A percentile compares a stretch with the other conserved stretches of the same genome.
Conservation (phyloP, 805 yeast species). For the Maudiozyma serrabonitensis region DNA sequence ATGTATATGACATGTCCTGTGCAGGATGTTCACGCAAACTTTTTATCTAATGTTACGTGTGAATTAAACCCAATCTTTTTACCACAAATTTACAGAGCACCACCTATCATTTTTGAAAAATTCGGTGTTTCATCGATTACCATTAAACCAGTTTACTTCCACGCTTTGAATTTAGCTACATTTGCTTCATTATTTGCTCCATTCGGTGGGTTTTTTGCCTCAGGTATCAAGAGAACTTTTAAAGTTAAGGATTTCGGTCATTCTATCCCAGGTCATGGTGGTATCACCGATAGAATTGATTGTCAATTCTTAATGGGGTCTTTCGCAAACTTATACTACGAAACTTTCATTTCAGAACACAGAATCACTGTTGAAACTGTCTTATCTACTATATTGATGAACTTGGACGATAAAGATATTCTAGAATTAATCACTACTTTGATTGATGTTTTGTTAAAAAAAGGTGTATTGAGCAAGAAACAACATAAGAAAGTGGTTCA, state of each 20-base stretch:
- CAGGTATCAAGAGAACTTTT: constrained; percentile 94
- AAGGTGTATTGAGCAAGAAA: constrained; percentile 33
- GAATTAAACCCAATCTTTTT: constrained; percentile 84
- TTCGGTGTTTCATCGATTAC: constrained; percentile 41
- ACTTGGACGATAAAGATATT: constrained; percentile 57
- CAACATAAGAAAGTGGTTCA: constrained; percentile 16
- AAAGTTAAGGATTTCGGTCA: constrained; percentile 96
- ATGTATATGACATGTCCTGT: constrained; percentile 87
- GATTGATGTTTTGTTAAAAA: constrained; percentile 28
- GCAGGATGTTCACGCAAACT: constrained; percentile 47
- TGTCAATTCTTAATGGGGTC: constrained; percentile 98
- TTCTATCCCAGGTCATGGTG: constrained; percentile 98
- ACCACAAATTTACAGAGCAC: constrained; percentile 69
- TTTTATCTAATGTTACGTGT: constrained; percentile 58
- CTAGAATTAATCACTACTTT: constrained; percentile 51
- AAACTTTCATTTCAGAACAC: constrained; percentile 74
- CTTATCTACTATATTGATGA: constrained; percentile 65
- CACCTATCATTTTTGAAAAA: constrained; percentile 49
- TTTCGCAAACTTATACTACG: constrained; percentile 83
- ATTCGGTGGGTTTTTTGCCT: constrained; percentile 96
- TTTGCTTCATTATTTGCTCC: constrained; percentile 97
- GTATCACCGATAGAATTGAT: constrained; percentile 94
- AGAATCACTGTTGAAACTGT: constrained; percentile 65
- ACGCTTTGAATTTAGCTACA: constrained; percentile 74
- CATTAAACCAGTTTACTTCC: constrained; percentile 83